These are phyloP conservation scores for Gnetum montanum DNA, from an alignment of 75 land plant genomes.

Conservation along the genomic window DNA sequence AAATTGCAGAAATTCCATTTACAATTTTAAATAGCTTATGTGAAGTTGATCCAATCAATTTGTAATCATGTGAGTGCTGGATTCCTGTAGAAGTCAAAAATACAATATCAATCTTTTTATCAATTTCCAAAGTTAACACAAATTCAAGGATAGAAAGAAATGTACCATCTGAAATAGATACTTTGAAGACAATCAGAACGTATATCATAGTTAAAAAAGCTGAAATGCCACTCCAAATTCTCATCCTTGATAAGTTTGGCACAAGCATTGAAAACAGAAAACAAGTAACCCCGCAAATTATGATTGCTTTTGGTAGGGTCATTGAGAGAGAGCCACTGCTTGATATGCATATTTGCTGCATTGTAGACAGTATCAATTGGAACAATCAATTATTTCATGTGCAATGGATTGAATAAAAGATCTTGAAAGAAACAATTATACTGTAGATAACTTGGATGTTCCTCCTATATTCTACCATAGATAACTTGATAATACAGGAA, in stretches of 20 bases:
- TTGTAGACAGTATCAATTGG: too few species aligned
- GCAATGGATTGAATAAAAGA: too few species aligned
- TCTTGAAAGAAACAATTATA: too few species aligned
- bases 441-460: too few species aligned
- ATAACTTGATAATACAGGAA: too few species aligned
- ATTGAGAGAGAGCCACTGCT: slow-evolving; percentile 12
- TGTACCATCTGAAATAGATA: slow-evolving; percentile 39
- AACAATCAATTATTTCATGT: too few species aligned
- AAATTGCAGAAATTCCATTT: slow-evolving; percentile 36
- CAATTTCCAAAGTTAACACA: not conserved
- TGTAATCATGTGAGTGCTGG: slow-evolving; percentile 18
- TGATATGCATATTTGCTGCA: slow-evolving; percentile 31
- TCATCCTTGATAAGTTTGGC: slow-evolving; percentile 42
- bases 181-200: slow-evolving; percentile 14
- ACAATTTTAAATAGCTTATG: slow-evolving; percentile 34
- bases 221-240: slow-evolving; percentile 26
- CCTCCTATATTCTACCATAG: too few species aligned
- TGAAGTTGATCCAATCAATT: slow-evolving; percentile 16
- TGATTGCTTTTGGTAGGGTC: slow-evolving; percentile 33
- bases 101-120: not conserved
- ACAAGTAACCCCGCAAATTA: slow-evolving; percentile 23
- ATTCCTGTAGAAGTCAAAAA: slow-evolving; percentile 7
- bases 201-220: slow-evolving; percentile 23
- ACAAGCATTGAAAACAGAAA: slow-evolving; percentile 30
- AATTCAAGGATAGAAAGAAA: not conserved